Conservation (phyloP, 2,329 filamentous ascomycete genomes). For the Neurospora sp. region DNA sequence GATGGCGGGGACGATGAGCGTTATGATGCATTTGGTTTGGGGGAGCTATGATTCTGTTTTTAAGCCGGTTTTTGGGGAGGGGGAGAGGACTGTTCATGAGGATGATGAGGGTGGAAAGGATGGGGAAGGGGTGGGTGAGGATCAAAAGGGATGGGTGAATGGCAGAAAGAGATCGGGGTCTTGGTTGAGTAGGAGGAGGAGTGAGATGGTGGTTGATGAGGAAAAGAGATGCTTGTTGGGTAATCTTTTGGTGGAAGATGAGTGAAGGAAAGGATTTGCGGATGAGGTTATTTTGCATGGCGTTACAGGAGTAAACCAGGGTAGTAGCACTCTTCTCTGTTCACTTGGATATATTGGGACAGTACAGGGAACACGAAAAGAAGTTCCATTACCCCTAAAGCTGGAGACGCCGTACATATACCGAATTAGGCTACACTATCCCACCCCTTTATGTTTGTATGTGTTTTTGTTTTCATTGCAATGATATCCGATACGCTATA, state of each 20-base stretch:
- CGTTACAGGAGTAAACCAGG: background rate
- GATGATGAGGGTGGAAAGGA: slow-evolving; percentile 2
- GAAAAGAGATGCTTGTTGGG: slow-evolving; percentile 18
- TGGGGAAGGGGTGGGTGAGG: slow-evolving; percentile 2
- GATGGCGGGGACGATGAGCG: slow-evolving; percentile 43
- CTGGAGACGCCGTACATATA: background rate
- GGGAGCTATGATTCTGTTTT: slow-evolving; percentile 33
- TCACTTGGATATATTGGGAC: background rate
- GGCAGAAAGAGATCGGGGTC: slow-evolving; percentile 2
- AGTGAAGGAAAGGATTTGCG: background rate
- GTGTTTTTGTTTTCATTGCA: background rate
- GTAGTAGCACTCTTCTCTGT: background rate
- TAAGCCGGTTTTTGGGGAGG: slow-evolving; percentile 69
- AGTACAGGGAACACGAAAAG: background rate
- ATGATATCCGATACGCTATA: background rate
- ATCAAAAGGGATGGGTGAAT: slow-evolving; percentile 5
- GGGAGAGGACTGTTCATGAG: slow-evolving; percentile 52
- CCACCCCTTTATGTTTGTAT: background rate
- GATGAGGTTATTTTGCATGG: background rate
- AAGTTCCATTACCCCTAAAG: background rate
- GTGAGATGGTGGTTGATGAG: slow-evolving; percentile 6
- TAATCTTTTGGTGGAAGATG: slow-evolving; percentile 12
- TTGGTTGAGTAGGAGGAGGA: background rate
- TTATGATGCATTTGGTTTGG: slow-evolving; percentile 43
- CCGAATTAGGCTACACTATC: background rate